phyloP scores from a whole-genome alignment of 306 rosid genomes.

The Vachellia pachyceras region DNA sequence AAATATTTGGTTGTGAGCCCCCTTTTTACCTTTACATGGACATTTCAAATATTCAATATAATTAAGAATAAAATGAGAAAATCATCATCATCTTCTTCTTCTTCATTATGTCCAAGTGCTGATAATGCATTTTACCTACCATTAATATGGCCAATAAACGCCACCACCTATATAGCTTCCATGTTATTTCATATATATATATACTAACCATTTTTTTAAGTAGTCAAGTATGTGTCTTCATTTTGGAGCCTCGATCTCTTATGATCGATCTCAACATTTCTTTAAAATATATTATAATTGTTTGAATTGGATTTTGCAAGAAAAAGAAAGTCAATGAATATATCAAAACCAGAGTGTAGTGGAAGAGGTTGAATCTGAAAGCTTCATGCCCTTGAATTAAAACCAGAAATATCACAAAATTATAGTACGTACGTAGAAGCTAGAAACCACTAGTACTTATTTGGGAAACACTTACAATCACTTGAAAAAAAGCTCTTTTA shows the following conservation, averaged over 20 bases:
- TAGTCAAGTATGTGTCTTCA: not conserved
- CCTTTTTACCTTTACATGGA: conserved; percentile 36
- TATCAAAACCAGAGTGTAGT: not conserved
- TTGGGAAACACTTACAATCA: too few relatives aligned
- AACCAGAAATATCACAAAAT: conserved; percentile 18
- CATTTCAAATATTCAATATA: conserved; percentile 33
- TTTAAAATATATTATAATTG: not conserved
- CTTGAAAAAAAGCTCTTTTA: too few relatives aligned
- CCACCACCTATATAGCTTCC: conserved; percentile 23
- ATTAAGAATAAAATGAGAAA: not conserved
- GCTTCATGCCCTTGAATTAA: conserved; percentile 22
- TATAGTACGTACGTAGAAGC: not conserved
- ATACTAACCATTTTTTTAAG: too few relatives aligned
- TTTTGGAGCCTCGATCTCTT: not conserved
- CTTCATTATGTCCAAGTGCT: conserved; percentile 10
- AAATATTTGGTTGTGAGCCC: conserved; percentile 18
- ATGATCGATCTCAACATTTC: not conserved
- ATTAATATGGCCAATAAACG: conserved; percentile 18
- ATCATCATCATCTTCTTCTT: not conserved
- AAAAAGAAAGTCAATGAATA: not conserved
- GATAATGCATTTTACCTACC: conserved; percentile 41
- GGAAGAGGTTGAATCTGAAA: conserved; percentile 11
- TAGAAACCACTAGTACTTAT: too few relatives aligned
- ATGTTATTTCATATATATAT: not conserved
- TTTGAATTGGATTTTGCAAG: not conserved